These are phyloP conservation scores for Polyplosphaeria fusca DNA, from an alignment of 495 filamentous ascomycete genomes.

Conservation along the genomic window DNA sequence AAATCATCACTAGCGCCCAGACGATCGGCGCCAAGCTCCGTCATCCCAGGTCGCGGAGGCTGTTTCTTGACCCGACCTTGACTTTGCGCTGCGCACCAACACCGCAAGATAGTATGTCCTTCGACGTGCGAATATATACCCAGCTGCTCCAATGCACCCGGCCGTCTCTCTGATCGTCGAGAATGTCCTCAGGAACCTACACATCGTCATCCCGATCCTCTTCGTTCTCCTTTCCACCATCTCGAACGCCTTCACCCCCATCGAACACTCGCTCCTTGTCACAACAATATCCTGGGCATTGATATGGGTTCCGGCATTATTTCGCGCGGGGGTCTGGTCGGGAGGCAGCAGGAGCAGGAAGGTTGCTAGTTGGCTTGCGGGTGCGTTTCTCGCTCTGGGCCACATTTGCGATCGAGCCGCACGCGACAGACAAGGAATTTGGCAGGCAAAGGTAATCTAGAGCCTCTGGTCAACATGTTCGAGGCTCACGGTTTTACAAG, in stretches of 20 bases:
- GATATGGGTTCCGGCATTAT: slow-evolving; percentile 32
- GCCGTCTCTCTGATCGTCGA: slow-evolving; percentile 17
- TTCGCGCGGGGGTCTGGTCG: slow-evolving; percentile 23
- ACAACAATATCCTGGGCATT: slow-evolving; percentile 36
- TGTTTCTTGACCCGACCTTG: too few relatives aligned
- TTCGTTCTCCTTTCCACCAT: slow-evolving; percentile 32
- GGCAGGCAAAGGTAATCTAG: slow-evolving; percentile 41
- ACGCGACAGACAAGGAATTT: slow-evolving; percentile 34
- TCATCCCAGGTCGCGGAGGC: too few relatives aligned
- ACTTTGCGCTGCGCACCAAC: too few relatives aligned
- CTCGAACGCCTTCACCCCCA: slow-evolving; percentile 30
- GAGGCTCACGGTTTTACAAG: too few relatives aligned
- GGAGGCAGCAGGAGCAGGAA: slow-evolving; percentile 15
- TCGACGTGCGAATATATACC: slow-evolving; percentile 6
- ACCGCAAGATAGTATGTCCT: slow-evolving; percentile 16
- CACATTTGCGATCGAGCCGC: slow-evolving; percentile 37
- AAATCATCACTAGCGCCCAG: too few relatives aligned
- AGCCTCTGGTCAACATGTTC: too few relatives aligned
- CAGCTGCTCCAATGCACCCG: slow-evolving; percentile 35
- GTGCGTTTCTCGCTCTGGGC: slow-evolving; percentile 37
- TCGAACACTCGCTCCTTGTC: slow-evolving; percentile 39
- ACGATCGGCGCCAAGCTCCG: too few relatives aligned
- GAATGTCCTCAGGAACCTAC: slow-evolving; percentile 20
- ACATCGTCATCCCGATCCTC: slow-evolving; percentile 21
- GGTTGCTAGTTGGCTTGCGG: slow-evolving; percentile 33